phyloP scores from a whole-genome alignment of 495 filamentous ascomycete genomes.

The Amorphotheca resinae region DNA sequence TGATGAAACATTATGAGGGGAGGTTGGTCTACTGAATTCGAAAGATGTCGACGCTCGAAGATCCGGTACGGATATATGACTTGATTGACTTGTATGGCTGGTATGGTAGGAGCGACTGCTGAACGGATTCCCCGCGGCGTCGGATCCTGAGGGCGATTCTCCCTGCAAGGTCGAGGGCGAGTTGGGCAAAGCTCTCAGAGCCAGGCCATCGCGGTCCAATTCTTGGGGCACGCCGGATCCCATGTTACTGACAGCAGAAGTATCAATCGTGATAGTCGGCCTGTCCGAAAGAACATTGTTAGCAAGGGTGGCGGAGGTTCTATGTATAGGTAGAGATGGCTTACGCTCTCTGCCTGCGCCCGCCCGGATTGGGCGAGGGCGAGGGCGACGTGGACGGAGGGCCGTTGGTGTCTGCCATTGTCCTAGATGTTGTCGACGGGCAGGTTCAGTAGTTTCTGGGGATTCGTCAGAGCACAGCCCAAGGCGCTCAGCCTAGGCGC shows the following conservation, averaged over 20 bases:
- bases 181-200: slow-evolving; percentile 18
- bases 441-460: background rate
- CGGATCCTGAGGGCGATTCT: slow-evolving; percentile 14
- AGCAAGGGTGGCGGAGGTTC: slow-evolving; percentile 1
- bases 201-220: slow-evolving; percentile 19
- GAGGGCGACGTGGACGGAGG: background rate
- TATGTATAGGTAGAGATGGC: slow-evolving; percentile 6
- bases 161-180: slow-evolving; percentile 21
- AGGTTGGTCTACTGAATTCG: slow-evolving; percentile 70
- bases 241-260: slow-evolving; percentile 46
- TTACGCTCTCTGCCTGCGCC: slow-evolving; percentile 22
- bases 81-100: slow-evolving; percentile 14
- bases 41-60: slow-evolving; percentile 50
- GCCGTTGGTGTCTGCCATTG: too few relatives aligned
- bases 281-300: slow-evolving; percentile 17
- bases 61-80: slow-evolving; percentile 36
- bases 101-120: slow-evolving; percentile 11
- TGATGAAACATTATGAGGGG: slow-evolving; percentile 79
- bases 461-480: slow-evolving; percentile 14
- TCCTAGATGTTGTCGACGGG: background rate
- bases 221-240: slow-evolving; percentile 14
- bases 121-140: slow-evolving; percentile 10
- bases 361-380: slow-evolving; percentile 16
- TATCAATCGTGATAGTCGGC: slow-evolving; percentile 68
- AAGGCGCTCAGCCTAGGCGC: slow-evolving; percentile 19